Evolutionary conservation across 306 rosid genomes (phyloP), one percentile per base, ranked within the genome.

Genomic region (Casuarina cunninghamiana): DNA sequence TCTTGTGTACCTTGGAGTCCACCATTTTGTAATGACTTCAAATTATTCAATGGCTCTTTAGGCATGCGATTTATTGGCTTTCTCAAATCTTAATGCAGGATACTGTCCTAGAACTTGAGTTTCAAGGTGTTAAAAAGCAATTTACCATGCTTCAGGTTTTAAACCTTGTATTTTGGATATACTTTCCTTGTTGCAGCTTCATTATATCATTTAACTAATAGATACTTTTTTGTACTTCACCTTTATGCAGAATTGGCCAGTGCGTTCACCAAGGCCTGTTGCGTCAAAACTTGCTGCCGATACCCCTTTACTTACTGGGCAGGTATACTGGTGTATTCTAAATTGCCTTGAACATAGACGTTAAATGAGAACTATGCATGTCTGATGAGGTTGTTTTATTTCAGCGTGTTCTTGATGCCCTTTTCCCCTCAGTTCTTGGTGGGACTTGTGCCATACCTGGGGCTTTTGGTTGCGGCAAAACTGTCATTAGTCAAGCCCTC

Each of bases 401-500:
- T 83, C 86, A 96, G 99, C 98, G 99, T 60, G 98, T 91, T 90
- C 98, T 96, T 88, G 99, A 96, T 91, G 99, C 99, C 41, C 99
- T 96, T 77, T 96, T 96, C 82, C 99, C 99, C 69, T 96, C 99
- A 9, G 99, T 96, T 81, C 99, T 96, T 82, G 99, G 99, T 71
- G 99, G 99, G 68, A 96, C 99, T 46, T 96, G 99, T 89, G 99
- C 99, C 86, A 96, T 96, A 19, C 99, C 99, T 73, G 98, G 98
- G 66, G 99, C 99, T 75, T 96, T 96, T 82, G 99, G 99, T 70
- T 96, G 99, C 86, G 99, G 99, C 43, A 96, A 96, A 87, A 96
- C 99, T 8, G 99, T 96, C 79, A 93, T 96, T 82, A 96, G 99
- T 89, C 99, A 96, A 80, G 99, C 99, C 75, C 99, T 96, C 86